Conservation (phyloP, 768 basidiomycete species). For the Mycena alexandri region DNA sequence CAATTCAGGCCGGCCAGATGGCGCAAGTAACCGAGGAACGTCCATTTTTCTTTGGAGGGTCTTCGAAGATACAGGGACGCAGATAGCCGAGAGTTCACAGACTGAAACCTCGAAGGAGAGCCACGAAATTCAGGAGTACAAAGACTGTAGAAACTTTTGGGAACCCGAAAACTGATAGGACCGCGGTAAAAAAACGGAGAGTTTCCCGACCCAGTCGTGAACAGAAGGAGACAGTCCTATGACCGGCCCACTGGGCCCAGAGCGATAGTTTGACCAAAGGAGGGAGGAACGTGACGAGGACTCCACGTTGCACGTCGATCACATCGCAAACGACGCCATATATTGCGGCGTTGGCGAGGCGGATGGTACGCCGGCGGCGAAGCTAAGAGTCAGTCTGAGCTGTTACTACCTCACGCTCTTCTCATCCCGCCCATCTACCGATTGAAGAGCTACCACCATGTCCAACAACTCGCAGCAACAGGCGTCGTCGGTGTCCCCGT, state of each 20-base stretch:
- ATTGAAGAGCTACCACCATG: neutral
- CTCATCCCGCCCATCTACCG: neutral
- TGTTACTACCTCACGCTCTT: neutral
- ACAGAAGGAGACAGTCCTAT: neutral
- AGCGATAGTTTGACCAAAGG: neutral
- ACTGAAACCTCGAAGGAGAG: too few species aligned
- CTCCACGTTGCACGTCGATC: slow-evolving; percentile 21
- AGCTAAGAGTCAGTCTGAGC: neutral
- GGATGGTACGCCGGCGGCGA: slow-evolving; percentile 14
- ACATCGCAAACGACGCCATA: too few species aligned
- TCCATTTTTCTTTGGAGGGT: too few species aligned
- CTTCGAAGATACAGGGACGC: too few species aligned
- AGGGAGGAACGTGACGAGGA: slow-evolving; percentile 14
- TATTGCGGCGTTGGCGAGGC: slow-evolving; percentile 20
- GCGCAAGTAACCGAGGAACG: too few species aligned
- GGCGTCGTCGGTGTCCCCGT: slow-evolving; percentile 1
- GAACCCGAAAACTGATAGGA: too few species aligned
- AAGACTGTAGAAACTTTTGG: too few species aligned
- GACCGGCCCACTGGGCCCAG: slow-evolving; percentile 7
- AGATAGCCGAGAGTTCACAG: too few species aligned
- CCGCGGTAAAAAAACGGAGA: too few species aligned
- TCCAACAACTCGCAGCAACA: slow-evolving; percentile 1
- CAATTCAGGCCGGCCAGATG: too few species aligned
- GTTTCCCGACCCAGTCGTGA: too few species aligned
- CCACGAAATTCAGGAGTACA: too few species aligned